phyloP scores from a whole-genome alignment of 1,284 basidiomycete species.

The Thelephora terrestris region DNA sequence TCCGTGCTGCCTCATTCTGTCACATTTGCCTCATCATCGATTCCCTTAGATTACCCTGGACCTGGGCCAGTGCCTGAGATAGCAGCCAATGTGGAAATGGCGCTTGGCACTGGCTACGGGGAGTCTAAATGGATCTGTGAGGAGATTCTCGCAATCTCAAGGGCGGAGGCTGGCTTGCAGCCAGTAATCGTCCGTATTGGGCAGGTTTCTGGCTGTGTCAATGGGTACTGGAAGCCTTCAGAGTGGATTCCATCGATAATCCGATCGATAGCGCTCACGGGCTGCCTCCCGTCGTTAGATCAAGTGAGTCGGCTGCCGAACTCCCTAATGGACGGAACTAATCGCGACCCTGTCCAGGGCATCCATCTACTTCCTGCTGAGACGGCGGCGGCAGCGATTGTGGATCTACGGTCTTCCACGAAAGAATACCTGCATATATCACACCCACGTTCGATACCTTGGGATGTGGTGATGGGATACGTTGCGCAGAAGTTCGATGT shows the following conservation, averaged over 20 bases:
- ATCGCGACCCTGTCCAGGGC: neutral
- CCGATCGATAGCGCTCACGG: constrained; percentile 6
- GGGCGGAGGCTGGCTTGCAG: constrained; percentile 9
- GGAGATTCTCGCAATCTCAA: constrained; percentile 12
- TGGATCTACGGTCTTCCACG: constrained; percentile 13
- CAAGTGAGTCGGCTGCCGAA: constrained; percentile 3
- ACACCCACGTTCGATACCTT: constrained; percentile 14
- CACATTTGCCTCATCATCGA: neutral
- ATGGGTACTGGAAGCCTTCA: constrained; percentile 20
- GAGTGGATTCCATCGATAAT: constrained; percentile 25
- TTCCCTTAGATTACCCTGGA: neutral
- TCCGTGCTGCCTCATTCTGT: neutral
- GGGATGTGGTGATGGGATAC: constrained; percentile 9
- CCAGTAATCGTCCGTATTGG: constrained; percentile 16
- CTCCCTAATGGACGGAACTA: neutral
- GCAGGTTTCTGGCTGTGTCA: constrained; percentile 19
- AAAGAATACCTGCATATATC: constrained; percentile 15
- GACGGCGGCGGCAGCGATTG: constrained; percentile 11
- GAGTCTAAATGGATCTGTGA: constrained; percentile 21
- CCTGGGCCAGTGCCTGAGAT: neutral
- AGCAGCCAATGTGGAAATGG: constrained; percentile 11
- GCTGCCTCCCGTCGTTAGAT: constrained; percentile 10
- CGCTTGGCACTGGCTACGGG: constrained; percentile 16
- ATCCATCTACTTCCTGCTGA: neutral
- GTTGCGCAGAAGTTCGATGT: constrained; percentile 8